Evolutionary conservation across 2,329 filamentous ascomycete species (phyloP).

Genomic region (Ramularia endophylla): DNA sequence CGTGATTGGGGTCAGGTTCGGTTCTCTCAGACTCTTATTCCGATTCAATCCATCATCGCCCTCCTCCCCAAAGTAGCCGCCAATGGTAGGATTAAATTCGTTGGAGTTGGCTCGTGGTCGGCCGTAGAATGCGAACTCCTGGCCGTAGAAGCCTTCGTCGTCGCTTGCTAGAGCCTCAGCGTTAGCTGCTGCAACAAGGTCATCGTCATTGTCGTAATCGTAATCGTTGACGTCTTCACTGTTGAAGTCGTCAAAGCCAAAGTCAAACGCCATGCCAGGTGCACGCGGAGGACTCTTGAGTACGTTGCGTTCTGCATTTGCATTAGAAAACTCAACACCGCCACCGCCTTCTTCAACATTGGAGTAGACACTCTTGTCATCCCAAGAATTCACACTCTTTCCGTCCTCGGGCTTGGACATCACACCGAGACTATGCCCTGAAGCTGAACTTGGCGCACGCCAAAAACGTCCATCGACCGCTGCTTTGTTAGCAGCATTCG

Average conservation of each 20-base stretch:
- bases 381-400: conserved; percentile 2
- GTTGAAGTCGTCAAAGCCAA: conserved; percentile 37
- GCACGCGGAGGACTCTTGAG: too few relatives aligned
- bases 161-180: conserved; percentile 89
- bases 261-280: conserved; percentile 27
- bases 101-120: conserved; percentile 37
- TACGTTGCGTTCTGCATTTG: background rate
- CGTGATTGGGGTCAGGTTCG: conserved; percentile 92
- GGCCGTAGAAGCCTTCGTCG: conserved; percentile 88
- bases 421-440: conserved; percentile 7
- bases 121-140: conserved; percentile 95
- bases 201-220: conserved; percentile 58
- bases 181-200: conserved; percentile 91
- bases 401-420: conserved; percentile 1
- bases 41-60: conserved; percentile 57
- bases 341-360: conserved; percentile 14
- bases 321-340: conserved; percentile 8
- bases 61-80: conserved; percentile 81
- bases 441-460: conserved; percentile 35
- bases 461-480: conserved; percentile 70
- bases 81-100: conserved; percentile 56
- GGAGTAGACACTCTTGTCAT: conserved; percentile 18
- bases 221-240: conserved; percentile 55
- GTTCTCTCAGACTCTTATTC: conserved; percentile 74
- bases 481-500: conserved; percentile 72